Base-by-base conservation (phyloP, 2,329 filamentous ascomycete species). In the Hypocreales sp. region DNA sequence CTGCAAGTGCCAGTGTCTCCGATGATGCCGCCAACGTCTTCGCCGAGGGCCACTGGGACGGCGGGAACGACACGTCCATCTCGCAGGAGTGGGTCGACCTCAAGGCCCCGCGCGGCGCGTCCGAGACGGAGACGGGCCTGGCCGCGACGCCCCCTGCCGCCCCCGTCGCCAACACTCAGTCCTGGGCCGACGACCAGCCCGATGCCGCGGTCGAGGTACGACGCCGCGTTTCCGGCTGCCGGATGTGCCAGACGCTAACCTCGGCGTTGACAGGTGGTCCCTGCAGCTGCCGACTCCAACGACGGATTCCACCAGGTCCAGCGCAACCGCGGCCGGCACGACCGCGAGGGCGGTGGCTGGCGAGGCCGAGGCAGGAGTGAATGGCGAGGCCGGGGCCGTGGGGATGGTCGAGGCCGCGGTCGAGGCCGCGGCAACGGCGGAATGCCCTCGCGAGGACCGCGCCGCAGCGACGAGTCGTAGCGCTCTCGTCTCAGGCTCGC, bases 101-200 rank as follows among this genome's bases (percentile, higher is more conserved):
- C 5, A 72, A 83, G 48, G 61, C 81, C 24, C 72, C 81, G 27
- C 72, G 77, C 31, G 71, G 86, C 44, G 67, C 75, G 25, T 57
- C 70, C 27, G 83, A 92, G 60, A 76, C 78, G 5, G 80, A 90
- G 35, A 71, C 64, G 20, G 72, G 70, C 20, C 48, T 71, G 22
- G 55, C 63, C 25, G 69, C 71, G 15, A 72, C 68, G n/a, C 67
- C 72, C 25, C n/a, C n/a, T n/a, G 72, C 69, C 6, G 56, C 58
- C 7, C 51, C 57, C 21, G n/a, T n/a, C n/a, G 46, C 55, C 29
- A 63, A 64, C 42, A 61, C 62, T 17, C 72, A 78, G 45, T 83
- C 75, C 42, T 92, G 81, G 81, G 81, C 81, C 15, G 83, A 92
- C 42, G 80, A 90, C 34, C 69, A 79, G 40, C 70, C 77, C 12